Percentiles rank a stretch among this genome's conserved stretches.
Evolutionary conservation across 805 yeast species (phyloP).

Genomic region (Zygosaccharomyces siamensis): DNA sequence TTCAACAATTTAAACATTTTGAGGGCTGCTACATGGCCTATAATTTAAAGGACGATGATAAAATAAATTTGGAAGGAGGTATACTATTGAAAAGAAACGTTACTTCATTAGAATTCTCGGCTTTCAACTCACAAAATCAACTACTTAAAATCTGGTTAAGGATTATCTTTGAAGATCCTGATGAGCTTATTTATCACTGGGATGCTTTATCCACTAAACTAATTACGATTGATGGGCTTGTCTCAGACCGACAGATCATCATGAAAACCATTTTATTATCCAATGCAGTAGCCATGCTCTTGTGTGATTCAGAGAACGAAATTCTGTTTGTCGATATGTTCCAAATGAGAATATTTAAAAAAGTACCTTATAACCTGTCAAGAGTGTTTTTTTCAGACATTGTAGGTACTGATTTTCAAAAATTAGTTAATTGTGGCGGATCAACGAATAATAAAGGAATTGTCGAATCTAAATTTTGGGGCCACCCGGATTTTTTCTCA

Average conservation of each 20-base stretch:
- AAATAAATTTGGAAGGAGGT: not conserved
- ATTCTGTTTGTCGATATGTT: slow-evolving; percentile 2
- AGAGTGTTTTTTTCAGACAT: slow-evolving; percentile 9
- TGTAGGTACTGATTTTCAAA: slow-evolving; percentile 9
- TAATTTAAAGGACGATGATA: not conserved
- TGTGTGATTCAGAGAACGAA: not conserved
- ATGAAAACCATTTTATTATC: not conserved
- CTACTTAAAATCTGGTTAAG: slow-evolving; percentile 7
- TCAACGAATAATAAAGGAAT: slow-evolving; percentile 12
- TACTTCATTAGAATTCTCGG: slow-evolving; percentile 8
- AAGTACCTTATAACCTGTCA: not conserved
- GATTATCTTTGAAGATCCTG: slow-evolving; percentile 11
- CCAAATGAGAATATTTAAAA: not conserved
- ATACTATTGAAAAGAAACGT: slow-evolving; percentile 4
- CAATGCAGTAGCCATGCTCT: not conserved
- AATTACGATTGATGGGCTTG: not conserved
- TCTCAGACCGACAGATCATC: not conserved
- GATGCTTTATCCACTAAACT: not conserved
- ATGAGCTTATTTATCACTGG: slow-evolving; percentile 10
- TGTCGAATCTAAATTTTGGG: slow-evolving; percentile 9
- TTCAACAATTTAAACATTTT: slow-evolving; percentile 4
- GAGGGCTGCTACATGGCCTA: slow-evolving; percentile 3
- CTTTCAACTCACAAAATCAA: slow-evolving; percentile 2
- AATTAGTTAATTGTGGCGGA: slow-evolving; percentile 13
- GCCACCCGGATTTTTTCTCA: slow-evolving; percentile 6